Conservation (phyloP, 208 protist genomes). For the Leishmania guyanensis region DNA sequence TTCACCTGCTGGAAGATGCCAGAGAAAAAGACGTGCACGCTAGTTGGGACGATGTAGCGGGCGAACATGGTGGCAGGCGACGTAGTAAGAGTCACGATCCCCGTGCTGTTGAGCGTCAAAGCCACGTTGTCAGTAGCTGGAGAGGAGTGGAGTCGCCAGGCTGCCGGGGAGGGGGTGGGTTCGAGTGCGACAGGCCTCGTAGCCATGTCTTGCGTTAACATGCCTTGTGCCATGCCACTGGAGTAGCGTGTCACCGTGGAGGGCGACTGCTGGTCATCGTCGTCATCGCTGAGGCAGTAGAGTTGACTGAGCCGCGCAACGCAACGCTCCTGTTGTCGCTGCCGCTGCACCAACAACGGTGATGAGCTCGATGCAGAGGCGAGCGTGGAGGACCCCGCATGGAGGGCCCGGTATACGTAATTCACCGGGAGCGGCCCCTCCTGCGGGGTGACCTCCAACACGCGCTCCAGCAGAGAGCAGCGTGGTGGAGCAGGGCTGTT, state of each 20-base stretch:
- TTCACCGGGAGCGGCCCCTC: slow-evolving; percentile 34
- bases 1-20: slow-evolving; percentile 44
- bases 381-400: neutral
- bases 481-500: neutral
- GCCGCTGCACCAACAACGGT: neutral
- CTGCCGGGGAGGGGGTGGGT: neutral
- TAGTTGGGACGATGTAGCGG: slow-evolving; percentile 30
- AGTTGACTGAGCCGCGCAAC: slow-evolving; percentile 20
- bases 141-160: neutral
- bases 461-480: slow-evolving; percentile 43
- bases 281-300: slow-evolving; percentile 39
- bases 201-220: neutral
- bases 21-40: slow-evolving; percentile 47
- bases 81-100: neutral
- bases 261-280: slow-evolving; percentile 7
- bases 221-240: neutral
- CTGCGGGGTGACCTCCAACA: slow-evolving; percentile 24
- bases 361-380: neutral
- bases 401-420: slow-evolving; percentile 30
- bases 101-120: neutral
- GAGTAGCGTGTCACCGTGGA: neutral
- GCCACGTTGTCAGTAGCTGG: neutral
- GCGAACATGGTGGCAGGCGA: slow-evolving; percentile 9
- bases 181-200: neutral
- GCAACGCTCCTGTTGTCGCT: slow-evolving; percentile 17